Percentiles rank a stretch among this genome's conserved stretches.
These are phyloP conservation scores for Hippophae gyantsensis DNA, from an alignment of 306 rosid genomes.

Conservation along the genomic window DNA sequence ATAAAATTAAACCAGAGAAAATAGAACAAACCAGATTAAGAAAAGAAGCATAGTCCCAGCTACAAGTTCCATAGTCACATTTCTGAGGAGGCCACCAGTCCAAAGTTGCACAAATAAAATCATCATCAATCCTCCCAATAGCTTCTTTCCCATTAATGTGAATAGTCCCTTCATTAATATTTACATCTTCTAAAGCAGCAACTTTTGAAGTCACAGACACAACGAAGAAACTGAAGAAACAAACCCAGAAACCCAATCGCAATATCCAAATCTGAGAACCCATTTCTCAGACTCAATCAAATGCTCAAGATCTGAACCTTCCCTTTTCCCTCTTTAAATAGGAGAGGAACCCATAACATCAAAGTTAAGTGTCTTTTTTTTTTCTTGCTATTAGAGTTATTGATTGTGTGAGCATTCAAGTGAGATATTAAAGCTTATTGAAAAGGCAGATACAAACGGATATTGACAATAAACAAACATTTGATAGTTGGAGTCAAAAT, in stretches of 20 bases:
- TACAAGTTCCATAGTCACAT: conserved; percentile 82
- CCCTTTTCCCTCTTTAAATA: conserved; percentile 4
- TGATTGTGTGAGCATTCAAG: neutral
- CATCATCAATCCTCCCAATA: conserved; percentile 64
- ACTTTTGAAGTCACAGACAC: conserved; percentile 18
- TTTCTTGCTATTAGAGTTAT: neutral
- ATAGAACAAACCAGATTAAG: conserved; percentile 66
- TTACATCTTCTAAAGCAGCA: conserved; percentile 17
- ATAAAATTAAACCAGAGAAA: neutral
- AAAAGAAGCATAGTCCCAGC: conserved; percentile 82
- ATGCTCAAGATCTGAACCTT: conserved; percentile 29
- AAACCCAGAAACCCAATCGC: conserved; percentile 42
- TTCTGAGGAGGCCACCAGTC: conserved; percentile 99
- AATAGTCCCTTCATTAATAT: conserved; percentile 37
- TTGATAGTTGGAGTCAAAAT: conserved; percentile 6
- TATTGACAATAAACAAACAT: neutral
- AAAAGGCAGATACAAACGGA: neutral
- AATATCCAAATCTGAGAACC: conserved; percentile 36
- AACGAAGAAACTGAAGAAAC: conserved; percentile 24
- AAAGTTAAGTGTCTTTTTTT: neutral
- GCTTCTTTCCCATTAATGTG: conserved; percentile 39
- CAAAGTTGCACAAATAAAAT: conserved; percentile 80
- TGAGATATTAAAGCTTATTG: neutral
- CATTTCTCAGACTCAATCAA: conserved; percentile 34
- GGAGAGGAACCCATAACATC: conserved; percentile 5